Percentiles rank a stretch among this genome's conserved stretches.
These are phyloP conservation scores for Warburgia ugandensis DNA, from an alignment of 164 flowering plant species.

Conservation along the genomic window DNA sequence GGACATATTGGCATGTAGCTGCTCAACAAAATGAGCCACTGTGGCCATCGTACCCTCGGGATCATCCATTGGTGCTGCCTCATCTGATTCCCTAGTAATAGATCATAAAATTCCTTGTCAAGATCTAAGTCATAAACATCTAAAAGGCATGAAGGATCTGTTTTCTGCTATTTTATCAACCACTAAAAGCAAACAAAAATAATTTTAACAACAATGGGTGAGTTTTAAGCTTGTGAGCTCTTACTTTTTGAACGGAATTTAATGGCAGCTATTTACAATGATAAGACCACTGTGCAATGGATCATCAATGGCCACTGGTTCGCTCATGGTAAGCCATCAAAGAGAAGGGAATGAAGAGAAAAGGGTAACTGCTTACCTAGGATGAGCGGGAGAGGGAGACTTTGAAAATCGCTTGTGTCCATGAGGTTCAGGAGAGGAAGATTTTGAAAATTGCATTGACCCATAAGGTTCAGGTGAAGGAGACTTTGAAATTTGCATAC, in stretches of 20 bases:
- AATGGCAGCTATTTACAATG: too few species aligned
- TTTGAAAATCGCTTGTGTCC: too few species aligned
- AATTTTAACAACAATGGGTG: too few species aligned
- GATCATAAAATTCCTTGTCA: neutral
- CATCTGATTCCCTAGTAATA: slow-evolving; percentile 78
- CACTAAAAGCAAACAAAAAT: too few species aligned
- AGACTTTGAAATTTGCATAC: slow-evolving; percentile 53
- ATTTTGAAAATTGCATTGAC: slow-evolving; percentile 11
- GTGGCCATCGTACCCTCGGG: slow-evolving; percentile 55
- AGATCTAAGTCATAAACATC: too few species aligned
- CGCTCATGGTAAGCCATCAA: neutral
- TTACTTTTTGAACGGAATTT: neutral
- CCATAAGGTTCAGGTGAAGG: slow-evolving; percentile 33
- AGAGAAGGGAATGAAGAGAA: neutral
- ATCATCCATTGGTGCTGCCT: slow-evolving; percentile 48
- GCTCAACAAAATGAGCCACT: slow-evolving; percentile 74
- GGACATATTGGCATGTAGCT: slow-evolving; percentile 66
- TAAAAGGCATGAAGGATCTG: too few species aligned
- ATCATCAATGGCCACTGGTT: too few species aligned
- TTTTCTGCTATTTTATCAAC: too few species aligned
- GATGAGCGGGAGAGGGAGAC: too few species aligned
- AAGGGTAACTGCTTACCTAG: slow-evolving; percentile 10
- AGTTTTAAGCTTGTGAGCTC: neutral
- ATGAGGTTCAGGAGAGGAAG: too few species aligned
- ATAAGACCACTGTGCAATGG: too few species aligned